These are phyloP conservation scores for Mortierella sp. DNA, from an alignment of 371 early-diverging fungal species.

Conservation along the genomic window DNA sequence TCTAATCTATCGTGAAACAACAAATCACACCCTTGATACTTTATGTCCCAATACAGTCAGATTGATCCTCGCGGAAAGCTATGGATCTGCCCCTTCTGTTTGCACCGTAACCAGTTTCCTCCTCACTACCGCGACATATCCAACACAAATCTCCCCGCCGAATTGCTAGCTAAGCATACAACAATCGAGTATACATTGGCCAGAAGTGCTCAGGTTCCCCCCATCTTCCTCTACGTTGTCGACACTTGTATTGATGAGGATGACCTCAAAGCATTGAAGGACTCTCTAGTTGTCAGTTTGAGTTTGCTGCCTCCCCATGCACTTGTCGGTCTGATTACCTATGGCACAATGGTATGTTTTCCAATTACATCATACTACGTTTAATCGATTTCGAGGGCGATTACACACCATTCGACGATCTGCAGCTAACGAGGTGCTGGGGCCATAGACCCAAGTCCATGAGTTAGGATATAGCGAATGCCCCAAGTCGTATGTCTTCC, in stretches of 20 bases:
- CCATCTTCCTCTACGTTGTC: constrained; percentile 98
- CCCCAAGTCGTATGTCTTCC: constrained; percentile 98
- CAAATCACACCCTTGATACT: background rate
- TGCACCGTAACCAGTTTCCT: constrained; percentile 97
- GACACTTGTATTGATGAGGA: constrained; percentile 98
- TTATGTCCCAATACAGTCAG: constrained; percentile 68
- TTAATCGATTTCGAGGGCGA: background rate
- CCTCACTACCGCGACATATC: constrained; percentile 99
- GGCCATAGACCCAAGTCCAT: constrained; percentile 87
- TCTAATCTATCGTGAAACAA: background rate
- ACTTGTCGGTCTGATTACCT: constrained; percentile 97
- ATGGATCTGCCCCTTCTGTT: constrained; percentile 99
- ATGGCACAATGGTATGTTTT: constrained; percentile 95
- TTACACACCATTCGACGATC: background rate
- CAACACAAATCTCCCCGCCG: constrained; percentile 96
- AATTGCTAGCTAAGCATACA: constrained; percentile 94
- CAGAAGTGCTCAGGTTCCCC: constrained; percentile 86
- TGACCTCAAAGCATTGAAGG: constrained; percentile 96
- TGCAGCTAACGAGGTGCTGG: background rate
- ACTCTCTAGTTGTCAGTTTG: constrained; percentile 91
- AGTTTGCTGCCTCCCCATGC: constrained; percentile 95
- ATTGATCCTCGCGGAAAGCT: constrained; percentile 95
- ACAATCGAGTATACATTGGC: constrained; percentile 98
- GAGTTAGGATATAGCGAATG: constrained; percentile 95
- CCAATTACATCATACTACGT: background rate